Evolutionary conservation across 805 yeast genomes (phyloP).

Genomic region (Torulaspora maleeae): DNA sequence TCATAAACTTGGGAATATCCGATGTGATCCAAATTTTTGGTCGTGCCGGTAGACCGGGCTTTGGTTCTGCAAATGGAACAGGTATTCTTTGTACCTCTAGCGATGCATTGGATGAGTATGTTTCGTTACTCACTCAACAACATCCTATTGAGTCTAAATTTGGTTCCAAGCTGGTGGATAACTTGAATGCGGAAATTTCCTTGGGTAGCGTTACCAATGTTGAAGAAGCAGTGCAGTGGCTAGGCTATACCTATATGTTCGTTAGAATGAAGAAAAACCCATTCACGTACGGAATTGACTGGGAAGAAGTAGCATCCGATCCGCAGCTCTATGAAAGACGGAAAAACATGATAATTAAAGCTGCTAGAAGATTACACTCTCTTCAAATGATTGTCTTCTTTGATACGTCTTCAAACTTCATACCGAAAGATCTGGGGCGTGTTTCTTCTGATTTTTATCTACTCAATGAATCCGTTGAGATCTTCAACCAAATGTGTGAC

Average conservation of each 20-base stretch:
- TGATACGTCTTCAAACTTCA: conserved; percentile 72
- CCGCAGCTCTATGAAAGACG: conserved; percentile 72
- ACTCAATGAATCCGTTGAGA: conserved; percentile 77
- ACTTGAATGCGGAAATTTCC: conserved; percentile 92
- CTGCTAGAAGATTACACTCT: conserved; percentile 78
- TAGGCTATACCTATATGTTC: conserved; percentile 93
- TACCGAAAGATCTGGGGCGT: conserved; percentile 86
- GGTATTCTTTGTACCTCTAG: conserved; percentile 83
- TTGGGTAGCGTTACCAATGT: conserved; percentile 92
- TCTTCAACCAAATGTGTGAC: conserved; percentile 77
- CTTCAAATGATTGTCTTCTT: conserved; percentile 93
- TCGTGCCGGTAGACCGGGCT: conserved; percentile 99
- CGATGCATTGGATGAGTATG: conserved; percentile 80
- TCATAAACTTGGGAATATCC: conserved; percentile 85
- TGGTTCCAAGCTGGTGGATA: conserved; percentile 75
- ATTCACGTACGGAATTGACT: conserved; percentile 81
- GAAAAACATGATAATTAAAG: conserved; percentile 66
- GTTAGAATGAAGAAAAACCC: conserved; percentile 96
- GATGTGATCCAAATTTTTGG: conserved; percentile 98
- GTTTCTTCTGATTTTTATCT: conserved; percentile 92
- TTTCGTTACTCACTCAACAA: conserved; percentile 85
- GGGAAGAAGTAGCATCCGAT: conserved; percentile 80
- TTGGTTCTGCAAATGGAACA: conserved; percentile 77
- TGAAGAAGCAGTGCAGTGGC: conserved; percentile 93
- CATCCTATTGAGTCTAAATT: conserved; percentile 92